Conservation (phyloP, 2,329 filamentous ascomycete genomes). For the Nectriaceae sp. region DNA sequence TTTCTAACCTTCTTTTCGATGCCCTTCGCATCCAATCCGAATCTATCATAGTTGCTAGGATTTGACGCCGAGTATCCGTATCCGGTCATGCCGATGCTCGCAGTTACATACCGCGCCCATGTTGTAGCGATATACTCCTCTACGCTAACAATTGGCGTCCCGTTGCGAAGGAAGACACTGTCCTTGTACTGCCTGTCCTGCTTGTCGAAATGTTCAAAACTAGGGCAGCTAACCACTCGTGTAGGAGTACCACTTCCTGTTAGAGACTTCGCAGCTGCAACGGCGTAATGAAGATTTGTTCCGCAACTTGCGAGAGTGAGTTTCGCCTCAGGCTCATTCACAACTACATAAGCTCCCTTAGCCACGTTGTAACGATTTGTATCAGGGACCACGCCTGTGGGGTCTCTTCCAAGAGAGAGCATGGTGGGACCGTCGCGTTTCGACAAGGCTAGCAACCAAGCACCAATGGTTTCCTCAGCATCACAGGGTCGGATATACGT, state of each 20-base stretch:
- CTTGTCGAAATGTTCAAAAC: conserved; percentile 39
- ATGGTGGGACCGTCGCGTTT: conserved; percentile 7
- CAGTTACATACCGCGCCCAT: conserved; percentile 51
- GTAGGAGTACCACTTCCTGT: conserved; percentile 33
- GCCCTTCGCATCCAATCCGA: conserved; percentile 44
- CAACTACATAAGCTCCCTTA: conserved; percentile 36
- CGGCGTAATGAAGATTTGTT: conserved; percentile 36
- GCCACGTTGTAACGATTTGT: conserved; percentile 30
- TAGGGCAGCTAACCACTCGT: conserved; percentile 42
- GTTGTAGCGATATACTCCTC: conserved; percentile 49
- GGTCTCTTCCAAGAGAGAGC: conserved; percentile 40
- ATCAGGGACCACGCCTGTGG: conserved; percentile 26
- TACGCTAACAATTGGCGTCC: conserved; percentile 42
- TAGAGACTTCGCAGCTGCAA: conserved; percentile 40
- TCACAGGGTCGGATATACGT: conserved; percentile 56
- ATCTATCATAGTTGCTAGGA: conserved; percentile 47
- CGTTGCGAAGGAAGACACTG: conserved; percentile 14
- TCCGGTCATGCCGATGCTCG: conserved; percentile 39
- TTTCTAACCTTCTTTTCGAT: conserved; percentile 34
- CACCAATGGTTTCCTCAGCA: conserved; percentile 51
- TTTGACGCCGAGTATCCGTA: conserved; percentile 51
- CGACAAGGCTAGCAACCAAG: conserved; percentile 32
- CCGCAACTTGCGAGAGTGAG: conserved; percentile 29
- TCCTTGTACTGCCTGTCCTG: conserved; percentile 40
- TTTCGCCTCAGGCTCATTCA: conserved; percentile 29